A percentile compares a stretch with the other conserved stretches of the same genome.
Evolutionary conservation across 306 rosid genomes (phyloP).

Genomic region (Dalbergia cultrata): DNA sequence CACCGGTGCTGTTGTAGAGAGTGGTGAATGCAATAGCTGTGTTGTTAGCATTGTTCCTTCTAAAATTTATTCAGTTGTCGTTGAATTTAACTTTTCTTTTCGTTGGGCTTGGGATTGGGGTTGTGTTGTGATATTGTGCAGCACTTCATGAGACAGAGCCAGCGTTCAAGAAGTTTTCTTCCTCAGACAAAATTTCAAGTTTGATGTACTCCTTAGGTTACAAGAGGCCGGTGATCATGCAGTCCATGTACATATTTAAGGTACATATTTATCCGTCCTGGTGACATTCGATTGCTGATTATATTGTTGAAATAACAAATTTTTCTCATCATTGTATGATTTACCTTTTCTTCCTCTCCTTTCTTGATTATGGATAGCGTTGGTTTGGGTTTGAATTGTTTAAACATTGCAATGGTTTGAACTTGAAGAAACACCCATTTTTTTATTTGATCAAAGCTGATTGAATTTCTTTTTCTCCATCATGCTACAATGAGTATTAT

Average conservation of each 20-base stretch:
- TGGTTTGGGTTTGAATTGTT: constrained; percentile 14
- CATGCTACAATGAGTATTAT: constrained; percentile 22
- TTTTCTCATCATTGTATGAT: neutral
- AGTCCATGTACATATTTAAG: constrained; percentile 98
- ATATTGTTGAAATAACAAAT: constrained; percentile 24
- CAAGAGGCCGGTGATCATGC: constrained; percentile 80
- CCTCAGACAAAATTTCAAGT: constrained; percentile 69
- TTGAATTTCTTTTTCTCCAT: constrained; percentile 24
- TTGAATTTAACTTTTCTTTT: constrained; percentile 34
- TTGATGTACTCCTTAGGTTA: constrained; percentile 79
- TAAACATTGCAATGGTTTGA: constrained; percentile 6
- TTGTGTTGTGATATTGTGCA: constrained; percentile 50
- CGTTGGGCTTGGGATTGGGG: constrained; percentile 18
- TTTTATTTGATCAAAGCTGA: neutral
- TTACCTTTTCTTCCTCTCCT: constrained; percentile 1
- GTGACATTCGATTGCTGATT: constrained; percentile 26
- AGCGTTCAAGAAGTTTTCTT: constrained; percentile 75
- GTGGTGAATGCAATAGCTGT: constrained; percentile 25
- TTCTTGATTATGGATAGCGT: constrained; percentile 14
- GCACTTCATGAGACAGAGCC: constrained; percentile 92
- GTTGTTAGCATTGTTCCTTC: constrained; percentile 15
- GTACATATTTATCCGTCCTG: constrained; percentile 50
- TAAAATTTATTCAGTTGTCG: constrained; percentile 15
- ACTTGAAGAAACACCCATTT: neutral
- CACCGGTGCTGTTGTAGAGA: constrained; percentile 13